Base-by-base conservation (phyloP, 139 green algal genomes). In the Cymbomonas tetramitiformis region DNA sequence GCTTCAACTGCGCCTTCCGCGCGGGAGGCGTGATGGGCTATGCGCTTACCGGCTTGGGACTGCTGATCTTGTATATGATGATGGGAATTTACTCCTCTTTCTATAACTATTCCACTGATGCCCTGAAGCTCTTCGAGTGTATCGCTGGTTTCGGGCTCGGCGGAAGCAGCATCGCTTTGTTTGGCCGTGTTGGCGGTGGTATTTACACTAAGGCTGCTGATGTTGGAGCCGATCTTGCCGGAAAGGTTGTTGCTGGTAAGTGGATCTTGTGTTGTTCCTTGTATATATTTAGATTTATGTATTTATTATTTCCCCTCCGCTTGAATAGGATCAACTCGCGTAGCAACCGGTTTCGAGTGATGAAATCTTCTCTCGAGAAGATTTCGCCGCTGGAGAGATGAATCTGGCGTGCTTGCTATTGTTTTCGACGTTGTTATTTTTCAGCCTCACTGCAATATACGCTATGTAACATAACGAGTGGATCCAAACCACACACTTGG, bases 161-260 rank as follows among this genome's bases (percentile, higher is more conserved):
- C 34, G 89, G 89, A 39, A 94, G 83, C 9, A 86, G 86, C 55
- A 94, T 96, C 57, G 89, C 89, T 2, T 78, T 96, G 56, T 96
- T 96, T 57, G 85, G 86, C 15, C 82, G 89, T 49, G 89, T 96
- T 7, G 89, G 80, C 44, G 89, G 89, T 46, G 89, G 87, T 58
- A 94, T 94, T 69, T 94, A 94, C 80, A 94, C 86, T 64, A 94
- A 96, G 77, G 88, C 89, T 33, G 89, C 89, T 49, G 89, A 97
- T 46, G 89, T 97, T 10, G 89, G 89, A 41, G 89, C 89, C 46
- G 89, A 97, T 61, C 82, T 96, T 32, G 88, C 93, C 30, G 88
- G 88, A 58, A 96, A 96, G 80, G 64, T 96, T 1, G 36, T 48
- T 23, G 44, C 43, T 23, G n/a, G n/a, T n/a, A n/a, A n/a, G n/a